These are phyloP conservation scores for Globisporangium yorkense DNA, from an alignment of 352 stramenopile species.

Conservation along the genomic window DNA sequence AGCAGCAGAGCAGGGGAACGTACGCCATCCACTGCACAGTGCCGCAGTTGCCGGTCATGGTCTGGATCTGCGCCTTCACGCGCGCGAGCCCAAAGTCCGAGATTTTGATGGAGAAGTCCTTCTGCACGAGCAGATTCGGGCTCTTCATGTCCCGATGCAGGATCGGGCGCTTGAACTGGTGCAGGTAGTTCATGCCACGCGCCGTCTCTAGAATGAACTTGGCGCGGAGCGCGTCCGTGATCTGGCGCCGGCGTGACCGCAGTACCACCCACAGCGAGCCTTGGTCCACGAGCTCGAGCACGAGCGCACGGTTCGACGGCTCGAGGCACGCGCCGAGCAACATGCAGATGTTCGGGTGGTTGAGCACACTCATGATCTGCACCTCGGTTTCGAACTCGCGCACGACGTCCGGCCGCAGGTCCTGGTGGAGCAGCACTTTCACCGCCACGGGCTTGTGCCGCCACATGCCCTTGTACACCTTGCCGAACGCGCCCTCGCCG, in stretches of 20 bases:
- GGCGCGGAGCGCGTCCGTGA: slow-evolving; percentile 36
- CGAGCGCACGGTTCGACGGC: slow-evolving; percentile 89
- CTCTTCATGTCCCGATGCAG: slow-evolving; percentile 89
- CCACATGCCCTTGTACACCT: slow-evolving; percentile 66
- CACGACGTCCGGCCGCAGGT: slow-evolving; percentile 60
- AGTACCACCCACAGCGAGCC: slow-evolving; percentile 93
- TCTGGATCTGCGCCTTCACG: slow-evolving; percentile 90
- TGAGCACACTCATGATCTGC: slow-evolving; percentile 86
- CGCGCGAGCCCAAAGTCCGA: slow-evolving; percentile 88
- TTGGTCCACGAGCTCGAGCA: slow-evolving; percentile 93
- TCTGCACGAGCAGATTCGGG: slow-evolving; percentile 84
- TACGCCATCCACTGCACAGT: slow-evolving; percentile 83
- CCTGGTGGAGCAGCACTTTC: slow-evolving; percentile 71
- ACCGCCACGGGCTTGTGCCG: slow-evolving; percentile 53
- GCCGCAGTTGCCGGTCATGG: slow-evolving; percentile 90
- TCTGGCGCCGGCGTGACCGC: slow-evolving; percentile 32
- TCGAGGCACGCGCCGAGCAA: slow-evolving; percentile 94
- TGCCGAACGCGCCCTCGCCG: slow-evolving; percentile 74
- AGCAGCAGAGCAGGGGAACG: neutral
- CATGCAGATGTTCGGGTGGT: slow-evolving; percentile 96
- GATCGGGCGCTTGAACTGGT: slow-evolving; percentile 81
- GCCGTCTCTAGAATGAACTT: slow-evolving; percentile 74
- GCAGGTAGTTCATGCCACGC: slow-evolving; percentile 85
- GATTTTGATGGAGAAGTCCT: slow-evolving; percentile 86
- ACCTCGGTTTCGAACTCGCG: slow-evolving; percentile 78